A percentile compares a stretch with the other conserved stretches of the same genome.
Conservation (phyloP, 768 basidiomycete species). For the Trametes villosa region DNA sequence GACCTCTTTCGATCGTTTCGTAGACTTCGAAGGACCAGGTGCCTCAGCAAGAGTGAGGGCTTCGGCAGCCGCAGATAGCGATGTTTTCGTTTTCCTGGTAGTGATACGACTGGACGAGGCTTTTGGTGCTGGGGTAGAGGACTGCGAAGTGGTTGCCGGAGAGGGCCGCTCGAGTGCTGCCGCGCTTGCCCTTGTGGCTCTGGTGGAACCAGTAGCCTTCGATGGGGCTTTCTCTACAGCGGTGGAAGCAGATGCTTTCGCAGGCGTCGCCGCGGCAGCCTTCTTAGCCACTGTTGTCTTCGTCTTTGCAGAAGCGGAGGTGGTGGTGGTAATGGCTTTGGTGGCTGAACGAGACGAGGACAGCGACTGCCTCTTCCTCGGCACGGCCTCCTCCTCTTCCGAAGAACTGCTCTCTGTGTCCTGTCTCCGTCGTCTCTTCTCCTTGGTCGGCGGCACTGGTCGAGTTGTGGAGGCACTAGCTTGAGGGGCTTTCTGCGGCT, state of each 20-base stretch:
- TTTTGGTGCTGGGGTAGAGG: neutral
- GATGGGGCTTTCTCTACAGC: neutral
- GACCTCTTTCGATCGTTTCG: neutral
- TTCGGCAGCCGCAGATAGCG: conserved; percentile 8
- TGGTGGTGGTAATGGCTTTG: no score
- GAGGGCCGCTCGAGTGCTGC: neutral
- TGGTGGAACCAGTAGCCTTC: neutral
- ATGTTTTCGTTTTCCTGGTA: conserved; percentile 8
- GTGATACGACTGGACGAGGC: neutral
- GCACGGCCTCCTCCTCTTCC: neutral
- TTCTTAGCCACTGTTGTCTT: neutral
- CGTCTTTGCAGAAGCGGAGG: neutral
- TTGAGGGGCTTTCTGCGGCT: neutral
- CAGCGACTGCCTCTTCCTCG: conserved; percentile 5
- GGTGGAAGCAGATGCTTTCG: neutral
- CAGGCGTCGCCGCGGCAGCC: neutral
- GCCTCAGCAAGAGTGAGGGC: neutral
- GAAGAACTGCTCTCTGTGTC: conserved; percentile 3
- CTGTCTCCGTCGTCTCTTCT: conserved; percentile 17
- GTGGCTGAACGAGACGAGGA: neutral
- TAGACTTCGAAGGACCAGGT: neutral
- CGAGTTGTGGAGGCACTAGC: neutral
- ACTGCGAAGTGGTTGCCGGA: neutral
- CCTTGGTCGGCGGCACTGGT: neutral
- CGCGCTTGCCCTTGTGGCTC: neutral